Conservation (phyloP, 2,329 filamentous ascomycete species). For the Aspergillus fumigatiaffinis region DNA sequence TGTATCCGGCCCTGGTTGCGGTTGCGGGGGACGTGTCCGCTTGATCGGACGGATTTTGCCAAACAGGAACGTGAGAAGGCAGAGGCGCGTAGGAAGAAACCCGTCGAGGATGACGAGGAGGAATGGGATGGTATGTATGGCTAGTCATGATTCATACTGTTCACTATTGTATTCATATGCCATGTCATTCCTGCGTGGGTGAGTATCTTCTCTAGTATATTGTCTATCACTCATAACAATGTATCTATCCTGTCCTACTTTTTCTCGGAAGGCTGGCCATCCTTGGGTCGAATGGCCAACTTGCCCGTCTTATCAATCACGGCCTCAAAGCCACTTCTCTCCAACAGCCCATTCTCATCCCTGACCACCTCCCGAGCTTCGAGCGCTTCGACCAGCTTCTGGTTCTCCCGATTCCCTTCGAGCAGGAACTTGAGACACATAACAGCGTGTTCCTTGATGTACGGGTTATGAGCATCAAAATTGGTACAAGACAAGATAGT, state of each 20-base stretch:
- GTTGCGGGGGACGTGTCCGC: slow-evolving; percentile 60
- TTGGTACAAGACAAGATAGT: slow-evolving; percentile 83
- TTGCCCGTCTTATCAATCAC: slow-evolving; percentile 42
- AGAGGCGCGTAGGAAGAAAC: slow-evolving; percentile 47
- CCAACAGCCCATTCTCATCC: slow-evolving; percentile 37
- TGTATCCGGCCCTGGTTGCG: slow-evolving; percentile 63
- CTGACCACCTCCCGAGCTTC: slow-evolving; percentile 43
- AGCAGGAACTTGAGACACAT: slow-evolving; percentile 75
- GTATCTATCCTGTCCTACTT: neutral
- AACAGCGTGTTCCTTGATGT: slow-evolving; percentile 86
- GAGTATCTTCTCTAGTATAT: neutral
- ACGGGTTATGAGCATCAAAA: slow-evolving; percentile 90
- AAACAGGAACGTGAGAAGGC: slow-evolving; percentile 51
- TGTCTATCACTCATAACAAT: neutral
- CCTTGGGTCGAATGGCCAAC: slow-evolving; percentile 37
- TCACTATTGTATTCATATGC: neutral
- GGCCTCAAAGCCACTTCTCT: slow-evolving; percentile 42
- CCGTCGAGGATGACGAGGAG: slow-evolving; percentile 41
- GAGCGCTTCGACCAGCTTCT: slow-evolving; percentile 50
- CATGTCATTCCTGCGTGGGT: neutral
- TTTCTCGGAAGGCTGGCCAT: slow-evolving; percentile 8
- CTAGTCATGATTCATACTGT: slow-evolving; percentile 7
- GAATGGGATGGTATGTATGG: slow-evolving; percentile 50
- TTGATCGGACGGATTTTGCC: slow-evolving; percentile 57
- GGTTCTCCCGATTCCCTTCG: slow-evolving; percentile 50